Percentiles rank a stretch among this genome's conserved stretches.
Conservation (phyloP, 306 rosid species). For the Cucumis melo region DNA sequence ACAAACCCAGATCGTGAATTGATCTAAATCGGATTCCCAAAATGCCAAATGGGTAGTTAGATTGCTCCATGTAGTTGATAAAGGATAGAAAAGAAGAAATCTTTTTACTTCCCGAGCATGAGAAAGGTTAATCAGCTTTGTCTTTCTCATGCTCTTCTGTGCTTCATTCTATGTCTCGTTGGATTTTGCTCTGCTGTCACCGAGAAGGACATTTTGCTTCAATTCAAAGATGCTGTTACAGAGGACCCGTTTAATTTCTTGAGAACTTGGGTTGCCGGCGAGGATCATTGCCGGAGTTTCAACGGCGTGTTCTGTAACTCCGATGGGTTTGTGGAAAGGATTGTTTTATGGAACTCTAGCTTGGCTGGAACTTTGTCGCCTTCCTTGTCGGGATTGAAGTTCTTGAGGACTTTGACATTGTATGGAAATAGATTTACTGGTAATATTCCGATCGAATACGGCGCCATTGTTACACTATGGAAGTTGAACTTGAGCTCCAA, state of each 20-base stretch:
- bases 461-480: slow-evolving; percentile 58
- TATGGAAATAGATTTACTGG: slow-evolving; percentile 73
- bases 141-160: slow-evolving; percentile 68
- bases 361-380: slow-evolving; percentile 64
- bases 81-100: neutral
- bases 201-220: slow-evolving; percentile 80
- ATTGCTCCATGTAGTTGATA: slow-evolving; percentile 16
- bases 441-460: slow-evolving; percentile 53
- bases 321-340: slow-evolving; percentile 73
- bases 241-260: slow-evolving; percentile 52
- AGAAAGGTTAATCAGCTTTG: slow-evolving; percentile 40
- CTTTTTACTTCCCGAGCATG: slow-evolving; percentile 52
- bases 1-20: slow-evolving; percentile 20
- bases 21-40: slow-evolving; percentile 20
- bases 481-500: slow-evolving; percentile 87
- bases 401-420: slow-evolving; percentile 66
- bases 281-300: slow-evolving; percentile 57
- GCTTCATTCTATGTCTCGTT: slow-evolving; percentile 29
- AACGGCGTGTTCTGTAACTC: slow-evolving; percentile 55
- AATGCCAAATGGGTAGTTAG: slow-evolving; percentile 67
- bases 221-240: slow-evolving; percentile 63
- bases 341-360: slow-evolving; percentile 76
- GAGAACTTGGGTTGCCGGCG: slow-evolving; percentile 49
- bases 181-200: slow-evolving; percentile 24
- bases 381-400: slow-evolving; percentile 59